Evolutionary conservation across 345 rosid genomes (phyloP).

Genomic region (Ceriops tagal): DNA sequence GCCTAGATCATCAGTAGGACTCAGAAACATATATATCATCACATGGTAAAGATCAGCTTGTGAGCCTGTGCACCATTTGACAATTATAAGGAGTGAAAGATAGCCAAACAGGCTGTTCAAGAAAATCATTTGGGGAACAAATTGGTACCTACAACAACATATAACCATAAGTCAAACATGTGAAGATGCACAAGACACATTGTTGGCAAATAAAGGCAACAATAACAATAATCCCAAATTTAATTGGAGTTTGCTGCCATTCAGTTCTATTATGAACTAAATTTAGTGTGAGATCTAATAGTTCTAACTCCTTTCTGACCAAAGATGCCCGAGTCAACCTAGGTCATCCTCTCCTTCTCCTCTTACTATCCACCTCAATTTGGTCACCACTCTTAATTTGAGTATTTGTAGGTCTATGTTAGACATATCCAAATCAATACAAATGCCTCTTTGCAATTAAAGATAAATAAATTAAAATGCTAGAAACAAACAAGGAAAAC

Average conservation of each 20-base stretch:
- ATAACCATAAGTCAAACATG: neutral
- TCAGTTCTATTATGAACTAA: too few relatives aligned
- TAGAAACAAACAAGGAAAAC: neutral
- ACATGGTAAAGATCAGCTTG: constrained; percentile 89
- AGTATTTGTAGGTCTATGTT: too few relatives aligned
- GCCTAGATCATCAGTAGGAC: constrained; percentile 88
- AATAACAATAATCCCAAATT: too few relatives aligned
- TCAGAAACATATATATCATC: constrained; percentile 95
- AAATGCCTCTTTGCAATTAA: too few relatives aligned
- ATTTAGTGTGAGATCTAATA: too few relatives aligned
- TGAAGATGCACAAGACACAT: constrained; percentile 4
- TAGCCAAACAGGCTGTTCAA: constrained; percentile 91
- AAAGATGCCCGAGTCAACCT: too few relatives aligned
- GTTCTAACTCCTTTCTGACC: too few relatives aligned
- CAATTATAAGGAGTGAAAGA: constrained; percentile 72
- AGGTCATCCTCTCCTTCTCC: too few relatives aligned
- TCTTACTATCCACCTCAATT: too few relatives aligned
- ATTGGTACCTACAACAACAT: constrained; percentile 68
- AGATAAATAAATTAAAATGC: neutral
- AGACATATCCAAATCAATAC: too few relatives aligned
- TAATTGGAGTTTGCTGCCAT: too few relatives aligned
- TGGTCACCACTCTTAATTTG: too few relatives aligned
- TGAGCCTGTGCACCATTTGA: constrained; percentile 92
- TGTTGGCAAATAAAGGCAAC: neutral
- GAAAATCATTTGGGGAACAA: constrained; percentile 92